A percentile compares a stretch with the other conserved stretches of the same genome.
Conservation (phyloP, 2,329 filamentous ascomycete genomes). For the Sarocladiaceae sp. region DNA sequence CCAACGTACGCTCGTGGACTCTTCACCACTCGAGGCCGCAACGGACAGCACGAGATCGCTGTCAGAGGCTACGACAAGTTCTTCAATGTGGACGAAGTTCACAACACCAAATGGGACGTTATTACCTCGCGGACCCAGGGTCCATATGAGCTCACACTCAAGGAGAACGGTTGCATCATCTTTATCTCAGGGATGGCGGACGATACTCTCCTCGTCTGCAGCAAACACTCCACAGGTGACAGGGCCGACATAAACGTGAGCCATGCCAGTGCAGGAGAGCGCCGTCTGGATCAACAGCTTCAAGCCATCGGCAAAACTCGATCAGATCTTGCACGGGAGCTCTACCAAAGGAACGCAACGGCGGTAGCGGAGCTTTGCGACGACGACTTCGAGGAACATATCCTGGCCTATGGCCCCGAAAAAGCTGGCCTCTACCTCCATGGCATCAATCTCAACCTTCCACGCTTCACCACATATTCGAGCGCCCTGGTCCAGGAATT, state of each 20-base stretch:
- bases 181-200: slow-evolving; percentile 91
- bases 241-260: slow-evolving; percentile 66
- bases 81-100: slow-evolving; percentile 85
- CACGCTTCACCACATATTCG: slow-evolving; percentile 82
- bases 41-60: slow-evolving; percentile 68
- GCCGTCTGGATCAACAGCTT: slow-evolving; percentile 75
- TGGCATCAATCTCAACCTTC: slow-evolving; percentile 92
- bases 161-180: slow-evolving; percentile 99
- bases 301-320: slow-evolving; percentile 69
- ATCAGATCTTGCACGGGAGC: slow-evolving; percentile 66
- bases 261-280: slow-evolving; percentile 79
- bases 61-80: slow-evolving; percentile 97
- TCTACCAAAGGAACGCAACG: slow-evolving; percentile 80
- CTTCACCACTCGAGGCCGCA: slow-evolving; percentile 71
- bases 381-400: slow-evolving; percentile 93
- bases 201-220: slow-evolving; percentile 88
- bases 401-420: slow-evolving; percentile 78
- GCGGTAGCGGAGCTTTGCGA: slow-evolving; percentile 95
- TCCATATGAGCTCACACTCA: slow-evolving; percentile 91
- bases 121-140: slow-evolving; percentile 71
- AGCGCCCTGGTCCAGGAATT: slow-evolving; percentile 80
- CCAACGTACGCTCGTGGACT: slow-evolving; percentile 91
- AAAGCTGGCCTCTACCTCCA: slow-evolving; percentile 89
- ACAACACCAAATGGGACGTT: slow-evolving; percentile 74
- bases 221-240: slow-evolving; percentile 90